Evolutionary conservation across 176 grass and related monocot genomes (phyloP), one percentile per base, ranked within the genome.

Genomic region (Raddia guianensis): DNA sequence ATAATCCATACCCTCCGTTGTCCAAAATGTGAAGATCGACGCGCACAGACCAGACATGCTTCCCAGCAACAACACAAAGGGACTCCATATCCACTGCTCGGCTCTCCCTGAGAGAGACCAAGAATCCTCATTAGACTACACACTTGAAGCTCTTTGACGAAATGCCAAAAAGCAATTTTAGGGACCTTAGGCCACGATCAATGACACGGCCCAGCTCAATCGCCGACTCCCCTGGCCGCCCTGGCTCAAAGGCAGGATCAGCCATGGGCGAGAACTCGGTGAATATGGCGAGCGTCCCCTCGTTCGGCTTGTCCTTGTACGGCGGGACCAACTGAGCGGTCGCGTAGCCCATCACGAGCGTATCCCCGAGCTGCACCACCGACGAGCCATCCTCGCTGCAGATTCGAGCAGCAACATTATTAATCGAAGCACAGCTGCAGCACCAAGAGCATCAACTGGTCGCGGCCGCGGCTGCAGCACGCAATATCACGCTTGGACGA

Each of bases 181-280:
- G 35, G 60, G 3, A 98, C 95, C 95, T 94, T 21, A 98, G 88
- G 75, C 95, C 95, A 56, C 92, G 91, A 58, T 98, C 95, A 40
- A 99, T 68, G 16, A 99, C 86, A 58, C 96, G 88, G 7, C 92
- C 96, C 9, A 99, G 90, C 83, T 99, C 96, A 40, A 99, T 75
- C 18, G 96, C 96, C 3, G 68, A 91, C 72, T 99, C 92, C n/a
- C 90, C 88, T 0, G 96, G 92, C 6, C 92, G 79, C 27, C 92
- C 96, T 0, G 92, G 83, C 79, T 99, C 92, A 15, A 99, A 99
- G 45, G 90, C 86, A 0, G 96, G 96, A 78, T 99, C 96, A 5
- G 96, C 92, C 96, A 99, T 99, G 61, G 96, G 96, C 2, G 96
- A 99, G 79, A 99, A 99, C 79, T 99, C 96, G 1, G 92, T 99